These are phyloP conservation scores for Amphibolis antarctica DNA, from an alignment of 106 monocot genomes.

Conservation along the genomic window DNA sequence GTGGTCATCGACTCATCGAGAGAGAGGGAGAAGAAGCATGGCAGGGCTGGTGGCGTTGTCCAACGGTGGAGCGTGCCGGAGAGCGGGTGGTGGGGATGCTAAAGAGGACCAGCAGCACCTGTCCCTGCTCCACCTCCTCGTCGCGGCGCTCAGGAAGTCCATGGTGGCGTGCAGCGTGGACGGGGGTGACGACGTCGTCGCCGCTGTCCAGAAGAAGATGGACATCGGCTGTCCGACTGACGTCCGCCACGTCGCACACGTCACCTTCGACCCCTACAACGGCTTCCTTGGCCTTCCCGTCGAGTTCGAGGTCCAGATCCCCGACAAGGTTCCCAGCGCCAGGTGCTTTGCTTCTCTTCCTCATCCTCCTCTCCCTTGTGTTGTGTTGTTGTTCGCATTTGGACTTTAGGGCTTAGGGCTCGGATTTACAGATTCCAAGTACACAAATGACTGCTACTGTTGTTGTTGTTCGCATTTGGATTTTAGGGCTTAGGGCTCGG, in stretches of 20 bases:
- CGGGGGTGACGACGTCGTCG: conserved; percentile 12
- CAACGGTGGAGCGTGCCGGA: conserved; percentile 7
- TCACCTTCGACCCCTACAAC: conserved; percentile 77
- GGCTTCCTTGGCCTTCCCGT: conserved; percentile 84
- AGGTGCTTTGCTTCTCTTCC: conserved; percentile 24
- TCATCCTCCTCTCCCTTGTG: no score
- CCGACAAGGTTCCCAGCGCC: conserved; percentile 66
- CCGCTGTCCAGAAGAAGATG: conserved; percentile 24
- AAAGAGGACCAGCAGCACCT: conserved; percentile 17
- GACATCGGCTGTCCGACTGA: conserved; percentile 91
- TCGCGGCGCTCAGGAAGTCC: conserved; percentile 59
- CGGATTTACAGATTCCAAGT: no score
- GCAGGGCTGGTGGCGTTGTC: neutral
- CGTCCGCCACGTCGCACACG: conserved; percentile 75
- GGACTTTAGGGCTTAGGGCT: no score
- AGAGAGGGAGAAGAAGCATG: neutral
- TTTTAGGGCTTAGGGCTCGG: no score
- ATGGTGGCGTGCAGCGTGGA: conserved; percentile 48
- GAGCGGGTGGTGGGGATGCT: conserved; percentile 15
- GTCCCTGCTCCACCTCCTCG: conserved; percentile 38
- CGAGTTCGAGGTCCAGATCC: conserved; percentile 73
- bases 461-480: no score
- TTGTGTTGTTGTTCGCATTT: neutral
- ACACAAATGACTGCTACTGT: no score
- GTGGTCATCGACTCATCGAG: no score